Evolutionary conservation across 2,329 filamentous ascomycete species (phyloP).

Genomic region (Botrytis porri): DNA sequence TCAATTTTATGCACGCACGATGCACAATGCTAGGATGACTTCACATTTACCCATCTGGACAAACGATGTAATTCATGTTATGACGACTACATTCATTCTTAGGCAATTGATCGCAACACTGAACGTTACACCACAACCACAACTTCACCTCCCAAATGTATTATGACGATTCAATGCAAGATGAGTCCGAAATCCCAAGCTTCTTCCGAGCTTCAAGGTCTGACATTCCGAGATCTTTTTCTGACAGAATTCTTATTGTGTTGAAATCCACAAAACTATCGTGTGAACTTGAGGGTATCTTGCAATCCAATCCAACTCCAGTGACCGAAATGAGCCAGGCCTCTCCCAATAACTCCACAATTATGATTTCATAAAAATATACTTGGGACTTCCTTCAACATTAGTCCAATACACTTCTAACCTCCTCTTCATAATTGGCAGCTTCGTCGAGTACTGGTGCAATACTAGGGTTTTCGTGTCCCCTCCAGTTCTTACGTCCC

Average conservation of each 20-base stretch:
- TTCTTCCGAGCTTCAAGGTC: not conserved
- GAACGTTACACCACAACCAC: not conserved
- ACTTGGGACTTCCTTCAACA: slow-evolving; percentile 15
- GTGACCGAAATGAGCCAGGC: not conserved
- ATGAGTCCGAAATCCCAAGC: not conserved
- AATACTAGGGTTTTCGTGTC: slow-evolving; percentile 24
- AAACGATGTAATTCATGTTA: not conserved
- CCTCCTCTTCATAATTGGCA: slow-evolving; percentile 33
- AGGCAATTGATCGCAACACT: not conserved
- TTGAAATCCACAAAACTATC: not conserved
- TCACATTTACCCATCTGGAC: not conserved
- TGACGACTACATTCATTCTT: not conserved
- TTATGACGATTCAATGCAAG: not conserved
- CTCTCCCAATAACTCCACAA: not conserved
- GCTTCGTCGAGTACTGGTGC: slow-evolving; percentile 29
- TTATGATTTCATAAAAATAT: not conserved
- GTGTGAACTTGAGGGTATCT: not conserved
- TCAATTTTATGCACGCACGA: slow-evolving; percentile 8
- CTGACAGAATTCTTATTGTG: not conserved
- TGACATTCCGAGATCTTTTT: not conserved
- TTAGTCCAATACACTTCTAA: slow-evolving; percentile 25
- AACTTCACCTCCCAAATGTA: not conserved
- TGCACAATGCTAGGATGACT: not conserved
- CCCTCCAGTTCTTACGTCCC: slow-evolving; percentile 27
- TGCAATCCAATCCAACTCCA: slow-evolving; percentile 8